phyloP scores from a whole-genome alignment of 768 basidiomycete species.

The Leucosporidium scottii region DNA sequence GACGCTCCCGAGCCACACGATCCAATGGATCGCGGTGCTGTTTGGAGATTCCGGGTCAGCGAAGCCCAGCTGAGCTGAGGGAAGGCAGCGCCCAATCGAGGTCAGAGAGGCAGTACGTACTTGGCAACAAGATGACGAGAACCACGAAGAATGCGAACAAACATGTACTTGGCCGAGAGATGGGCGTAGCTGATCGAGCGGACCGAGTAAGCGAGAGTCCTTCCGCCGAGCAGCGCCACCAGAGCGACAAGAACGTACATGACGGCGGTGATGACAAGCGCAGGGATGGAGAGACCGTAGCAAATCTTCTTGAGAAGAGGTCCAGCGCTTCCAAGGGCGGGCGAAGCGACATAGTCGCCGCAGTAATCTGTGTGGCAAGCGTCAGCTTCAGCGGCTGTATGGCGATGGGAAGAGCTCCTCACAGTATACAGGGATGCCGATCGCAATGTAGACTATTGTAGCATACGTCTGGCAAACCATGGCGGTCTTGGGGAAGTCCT shows the following conservation, averaged over 20 bases:
- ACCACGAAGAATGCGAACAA: constrained; percentile 36
- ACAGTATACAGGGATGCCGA: not conserved
- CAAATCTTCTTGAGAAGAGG: not conserved
- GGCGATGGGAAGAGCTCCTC: not conserved
- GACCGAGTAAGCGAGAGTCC: not conserved
- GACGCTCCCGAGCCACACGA: constrained; percentile 27
- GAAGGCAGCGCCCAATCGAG: no score
- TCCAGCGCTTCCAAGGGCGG: constrained; percentile 37
- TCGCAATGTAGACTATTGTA: constrained; percentile 2
- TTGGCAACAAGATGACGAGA: constrained; percentile 29
- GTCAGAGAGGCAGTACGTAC: constrained; percentile 9
- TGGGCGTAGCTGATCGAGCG: not conserved
- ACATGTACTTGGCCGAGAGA: constrained; percentile 36
- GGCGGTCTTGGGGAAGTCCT: not conserved
- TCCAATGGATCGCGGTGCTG: constrained; percentile 29
- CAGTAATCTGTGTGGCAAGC: not conserved
- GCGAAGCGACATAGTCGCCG: constrained; percentile 35
- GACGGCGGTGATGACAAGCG: constrained; percentile 10
- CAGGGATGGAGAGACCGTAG: constrained; percentile 34
- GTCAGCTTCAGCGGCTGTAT: no score
- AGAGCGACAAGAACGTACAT: no score
- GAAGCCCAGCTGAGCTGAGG: constrained; percentile 22
- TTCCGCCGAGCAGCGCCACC: no score
- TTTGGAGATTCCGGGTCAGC: constrained; percentile 23
- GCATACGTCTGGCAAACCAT: constrained; percentile 1